phyloP scores from a whole-genome alignment of 352 stramenopile species.

The Phytopythium delawarense region DNA sequence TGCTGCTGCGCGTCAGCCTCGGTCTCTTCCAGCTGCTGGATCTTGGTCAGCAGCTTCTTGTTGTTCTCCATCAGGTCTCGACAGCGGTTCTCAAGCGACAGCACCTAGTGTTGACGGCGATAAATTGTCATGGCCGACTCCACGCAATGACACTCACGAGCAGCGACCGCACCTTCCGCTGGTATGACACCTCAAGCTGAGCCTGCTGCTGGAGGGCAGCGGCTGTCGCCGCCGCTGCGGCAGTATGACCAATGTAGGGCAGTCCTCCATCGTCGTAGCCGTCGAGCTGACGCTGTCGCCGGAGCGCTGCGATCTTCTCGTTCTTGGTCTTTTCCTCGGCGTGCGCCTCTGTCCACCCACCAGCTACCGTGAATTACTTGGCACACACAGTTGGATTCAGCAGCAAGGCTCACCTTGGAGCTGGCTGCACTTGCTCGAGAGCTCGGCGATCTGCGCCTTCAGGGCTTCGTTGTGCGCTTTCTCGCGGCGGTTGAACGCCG shows the following conservation, averaged over 20 bases:
- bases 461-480: slow-evolving; percentile 39
- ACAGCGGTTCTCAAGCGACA: slow-evolving; percentile 56
- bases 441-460: slow-evolving; percentile 27
- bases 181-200: slow-evolving; percentile 60
- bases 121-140: not conserved
- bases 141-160: not conserved
- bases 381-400: not conserved
- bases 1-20: slow-evolving; percentile 34
- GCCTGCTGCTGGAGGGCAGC: slow-evolving; percentile 60
- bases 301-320: slow-evolving; percentile 28
- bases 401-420: slow-evolving; percentile 22
- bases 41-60: slow-evolving; percentile 61
- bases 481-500: slow-evolving; percentile 39
- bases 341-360: slow-evolving; percentile 24
- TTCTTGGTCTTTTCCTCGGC: slow-evolving; percentile 46
- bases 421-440: slow-evolving; percentile 27
- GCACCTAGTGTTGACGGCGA: slow-evolving; percentile 23
- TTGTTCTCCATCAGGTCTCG: slow-evolving; percentile 64
- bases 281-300: slow-evolving; percentile 20
- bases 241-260: slow-evolving; percentile 34
- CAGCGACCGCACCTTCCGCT: slow-evolving; percentile 38
- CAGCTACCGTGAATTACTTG: not conserved
- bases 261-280: slow-evolving; percentile 23
- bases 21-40: slow-evolving; percentile 54
- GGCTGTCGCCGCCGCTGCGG: slow-evolving; percentile 17